Evolutionary conservation across 2,329 filamentous ascomycete species (phyloP), one percentile per base, ranked within the genome.

Genomic region (Diatrype stigma): DNA sequence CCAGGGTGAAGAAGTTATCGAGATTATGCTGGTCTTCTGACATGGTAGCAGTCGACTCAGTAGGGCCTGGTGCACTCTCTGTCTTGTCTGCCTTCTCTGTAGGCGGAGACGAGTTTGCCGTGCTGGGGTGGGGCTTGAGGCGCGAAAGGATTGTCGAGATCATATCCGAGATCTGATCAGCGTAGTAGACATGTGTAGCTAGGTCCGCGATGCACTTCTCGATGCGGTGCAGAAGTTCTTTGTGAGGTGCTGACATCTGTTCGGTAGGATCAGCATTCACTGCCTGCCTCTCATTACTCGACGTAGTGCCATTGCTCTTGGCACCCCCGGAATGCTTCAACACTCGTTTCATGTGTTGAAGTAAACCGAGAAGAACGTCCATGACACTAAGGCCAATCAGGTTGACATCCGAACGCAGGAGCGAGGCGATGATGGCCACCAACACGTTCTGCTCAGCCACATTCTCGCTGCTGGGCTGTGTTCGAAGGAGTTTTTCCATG

Each of bases 141-240:
- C 90, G 86, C 28, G 81, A 73, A 16, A 97, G 73, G 42, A 97
- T 86, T 1, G 90, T 84, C 19, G 85, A 81, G 47, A 96, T 84
- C 90, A 97, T 96, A 69, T 99, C 94, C 1, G 89, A 85, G 50
- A 97, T 90, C 69, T 99, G 94, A 61, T 97, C 93, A 2, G 89
- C 89, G 67, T 99, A 99, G 73, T 99, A 99, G 30, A 96, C 86
- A 64, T 99, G 94, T 1, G 90, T 96, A 2, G 92, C 91, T 26
- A 99, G 75, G 65, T 92, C 84, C n/a, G 90, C 90, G 54, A 96
- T 91, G 70, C 90, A 96, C 59, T 82, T 79, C 66, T 94, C 86
- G 16, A 97, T 78, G 30, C 85, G 81, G 32, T 75, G 69, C 26
- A 96, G 73, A 16, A 96, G 76, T 58, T 85, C 79, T 55, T 78